phyloP scores from a whole-genome alignment of 805 yeast species.

The Isabelozyma gotoi region DNA sequence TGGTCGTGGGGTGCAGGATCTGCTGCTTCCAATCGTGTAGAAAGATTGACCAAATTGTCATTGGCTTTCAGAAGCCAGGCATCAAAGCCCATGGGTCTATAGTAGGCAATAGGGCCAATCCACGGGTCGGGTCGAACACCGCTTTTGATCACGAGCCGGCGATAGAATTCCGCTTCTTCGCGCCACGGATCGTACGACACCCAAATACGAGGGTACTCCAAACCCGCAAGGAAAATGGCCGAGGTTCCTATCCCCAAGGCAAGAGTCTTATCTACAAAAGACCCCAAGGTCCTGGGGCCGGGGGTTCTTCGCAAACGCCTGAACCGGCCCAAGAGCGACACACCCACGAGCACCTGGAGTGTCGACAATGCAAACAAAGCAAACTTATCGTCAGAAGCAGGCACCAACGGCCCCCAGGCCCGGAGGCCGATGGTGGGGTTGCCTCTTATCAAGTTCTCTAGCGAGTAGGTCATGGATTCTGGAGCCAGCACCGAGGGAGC shows the following conservation, averaged over 20 bases:
- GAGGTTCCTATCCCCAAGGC: slow-evolving; percentile 40
- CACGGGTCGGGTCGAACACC: slow-evolving; percentile 55
- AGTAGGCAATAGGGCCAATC: slow-evolving; percentile 65
- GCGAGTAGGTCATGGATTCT: slow-evolving; percentile 12
- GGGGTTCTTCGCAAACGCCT: slow-evolving; percentile 9
- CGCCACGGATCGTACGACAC: slow-evolving; percentile 65
- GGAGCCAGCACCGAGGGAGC: slow-evolving; percentile 17
- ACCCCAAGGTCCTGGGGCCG: slow-evolving; percentile 5
- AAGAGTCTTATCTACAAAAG: slow-evolving; percentile 9
- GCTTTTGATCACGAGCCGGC: slow-evolving; percentile 47
- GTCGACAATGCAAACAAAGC: slow-evolving; percentile 56
- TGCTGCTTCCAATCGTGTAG: background rate
- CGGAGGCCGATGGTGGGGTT: slow-evolving; percentile 59
- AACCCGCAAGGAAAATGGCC: slow-evolving; percentile 51
- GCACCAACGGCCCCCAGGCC: slow-evolving; percentile 71
- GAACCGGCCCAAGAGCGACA: slow-evolving; percentile 17
- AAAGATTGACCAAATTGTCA: background rate
- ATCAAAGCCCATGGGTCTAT: slow-evolving; percentile 48
- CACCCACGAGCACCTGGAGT: slow-evolving; percentile 53
- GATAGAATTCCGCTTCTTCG: slow-evolving; percentile 60
- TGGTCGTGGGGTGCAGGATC: no score
- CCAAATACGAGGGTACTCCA: slow-evolving; percentile 54
- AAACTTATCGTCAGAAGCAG: slow-evolving; percentile 62
- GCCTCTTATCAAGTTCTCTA: slow-evolving; percentile 6
- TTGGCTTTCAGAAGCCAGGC: slow-evolving; percentile 31